Evolutionary conservation across 2,329 filamentous ascomycete species (phyloP).

Genomic region (Volutella citrinella): DNA sequence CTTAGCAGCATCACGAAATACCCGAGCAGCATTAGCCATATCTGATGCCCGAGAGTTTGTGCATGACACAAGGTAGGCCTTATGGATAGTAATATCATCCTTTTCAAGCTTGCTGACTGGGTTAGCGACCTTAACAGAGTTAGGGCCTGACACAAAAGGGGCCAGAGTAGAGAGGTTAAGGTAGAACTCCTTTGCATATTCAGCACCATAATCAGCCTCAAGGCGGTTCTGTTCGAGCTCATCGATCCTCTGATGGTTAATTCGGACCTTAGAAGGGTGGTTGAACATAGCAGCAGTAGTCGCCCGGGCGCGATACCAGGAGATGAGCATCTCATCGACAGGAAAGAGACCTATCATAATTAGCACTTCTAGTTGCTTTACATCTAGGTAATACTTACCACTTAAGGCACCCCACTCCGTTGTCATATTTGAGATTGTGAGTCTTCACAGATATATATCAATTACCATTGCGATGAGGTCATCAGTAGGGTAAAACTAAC

Average conservation of each 20-base stretch:
- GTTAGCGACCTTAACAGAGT: slow-evolving; percentile 84
- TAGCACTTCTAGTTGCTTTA: too few relatives aligned
- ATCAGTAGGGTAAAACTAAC: too few relatives aligned
- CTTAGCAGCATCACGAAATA: slow-evolving; percentile 77
- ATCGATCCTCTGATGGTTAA: slow-evolving; percentile 72
- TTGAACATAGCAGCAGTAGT: slow-evolving; percentile 64
- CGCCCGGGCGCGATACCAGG: slow-evolving; percentile 76
- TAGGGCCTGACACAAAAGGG: slow-evolving; percentile 82
- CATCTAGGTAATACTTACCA: too few relatives aligned
- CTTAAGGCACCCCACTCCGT: slow-evolving; percentile 75
- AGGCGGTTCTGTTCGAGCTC: slow-evolving; percentile 66
- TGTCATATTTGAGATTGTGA: too few relatives aligned
- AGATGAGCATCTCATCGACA: slow-evolving; percentile 67
- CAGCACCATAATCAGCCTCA: slow-evolving; percentile 70
- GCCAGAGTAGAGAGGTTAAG: slow-evolving; percentile 80
- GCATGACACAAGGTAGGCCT: slow-evolving; percentile 85
- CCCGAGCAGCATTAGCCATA: slow-evolving; percentile 70
- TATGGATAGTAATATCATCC: slow-evolving; percentile 74
- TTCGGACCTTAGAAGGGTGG: slow-evolving; percentile 49
- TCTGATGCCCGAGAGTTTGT: slow-evolving; percentile 85
- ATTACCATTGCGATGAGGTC: too few relatives aligned
- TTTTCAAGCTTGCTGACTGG: slow-evolving; percentile 71
- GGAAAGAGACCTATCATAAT: slow-evolving; percentile 73
- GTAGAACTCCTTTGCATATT: slow-evolving; percentile 80
- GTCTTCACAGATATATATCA: too few relatives aligned